These are phyloP conservation scores for Coemansia sp. DNA, from an alignment of 371 early-diverging fungal species.

Conservation along the genomic window DNA sequence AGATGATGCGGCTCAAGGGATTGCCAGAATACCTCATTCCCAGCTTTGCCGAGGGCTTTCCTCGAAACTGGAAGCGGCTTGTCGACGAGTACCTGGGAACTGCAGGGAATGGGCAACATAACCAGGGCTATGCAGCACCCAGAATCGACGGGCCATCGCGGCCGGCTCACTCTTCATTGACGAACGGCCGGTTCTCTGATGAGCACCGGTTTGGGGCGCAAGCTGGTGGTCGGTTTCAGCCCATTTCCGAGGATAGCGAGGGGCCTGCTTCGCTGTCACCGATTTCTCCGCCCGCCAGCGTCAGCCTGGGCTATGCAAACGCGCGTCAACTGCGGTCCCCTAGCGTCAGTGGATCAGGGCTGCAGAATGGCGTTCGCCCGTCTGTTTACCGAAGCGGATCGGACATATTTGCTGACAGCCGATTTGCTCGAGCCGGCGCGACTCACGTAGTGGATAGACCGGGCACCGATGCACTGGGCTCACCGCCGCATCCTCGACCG, in stretches of 20 bases:
- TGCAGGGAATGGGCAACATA: background rate
- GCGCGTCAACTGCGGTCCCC: background rate
- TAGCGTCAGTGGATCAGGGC: background rate
- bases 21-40: constrained; percentile 28
- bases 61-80: constrained; percentile 24
- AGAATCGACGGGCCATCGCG: constrained; percentile 6
- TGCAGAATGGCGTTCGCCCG: background rate
- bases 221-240: background rate
- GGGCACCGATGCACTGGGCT: background rate
- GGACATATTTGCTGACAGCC: constrained; percentile 16
- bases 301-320: background rate
- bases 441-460: background rate
- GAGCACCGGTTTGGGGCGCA: background rate
- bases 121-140: background rate
- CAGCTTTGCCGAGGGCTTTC: constrained; percentile 30
- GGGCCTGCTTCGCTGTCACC: background rate
- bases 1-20: constrained; percentile 27
- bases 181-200: background rate
- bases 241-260: background rate
- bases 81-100: constrained; percentile 9
- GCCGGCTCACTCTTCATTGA: background rate
- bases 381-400: constrained; percentile 29
- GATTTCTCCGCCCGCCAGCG: constrained; percentile 1
- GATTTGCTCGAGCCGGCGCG: constrained; percentile 4
- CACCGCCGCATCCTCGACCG: background rate